Conservation (phyloP, 2,329 filamentous ascomycete species). For the Ascochyta lentis region DNA sequence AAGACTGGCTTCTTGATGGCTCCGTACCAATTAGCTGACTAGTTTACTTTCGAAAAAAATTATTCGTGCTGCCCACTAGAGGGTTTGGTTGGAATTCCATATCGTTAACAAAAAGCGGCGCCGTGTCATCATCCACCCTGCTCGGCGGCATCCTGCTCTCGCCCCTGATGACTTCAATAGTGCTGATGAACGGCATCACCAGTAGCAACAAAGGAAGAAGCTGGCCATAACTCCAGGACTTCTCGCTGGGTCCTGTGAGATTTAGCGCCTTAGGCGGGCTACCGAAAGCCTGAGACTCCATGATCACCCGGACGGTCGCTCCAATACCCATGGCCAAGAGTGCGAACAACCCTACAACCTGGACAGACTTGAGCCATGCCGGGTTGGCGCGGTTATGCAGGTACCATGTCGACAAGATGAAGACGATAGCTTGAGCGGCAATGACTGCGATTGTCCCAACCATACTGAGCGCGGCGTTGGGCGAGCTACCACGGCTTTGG, state of each 20-base stretch:
- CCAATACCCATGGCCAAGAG: conserved; percentile 62
- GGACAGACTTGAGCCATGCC: conserved; percentile 62
- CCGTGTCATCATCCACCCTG: conserved; percentile 50
- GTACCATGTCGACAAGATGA: conserved; percentile 68
- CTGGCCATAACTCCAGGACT: conserved; percentile 68
- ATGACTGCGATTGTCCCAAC: conserved; percentile 69
- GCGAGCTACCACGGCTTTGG: conserved; percentile 44
- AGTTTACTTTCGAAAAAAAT: conserved; percentile 26
- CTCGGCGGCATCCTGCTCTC: conserved; percentile 55
- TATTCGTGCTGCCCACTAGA: conserved; percentile 44
- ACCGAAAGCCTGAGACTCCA: conserved; percentile 68
- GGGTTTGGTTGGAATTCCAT: conserved; percentile 59
- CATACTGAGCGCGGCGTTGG: conserved; percentile 58
- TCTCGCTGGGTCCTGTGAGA: conserved; percentile 62
- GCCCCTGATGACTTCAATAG: conserved; percentile 65
- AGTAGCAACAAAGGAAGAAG: conserved; percentile 66
- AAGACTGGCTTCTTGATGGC: too few relatives aligned
- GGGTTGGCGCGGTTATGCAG: conserved; percentile 62
- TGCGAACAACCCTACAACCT: conserved; percentile 61
- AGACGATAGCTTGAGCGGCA: conserved; percentile 64
- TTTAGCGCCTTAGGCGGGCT: conserved; percentile 53
- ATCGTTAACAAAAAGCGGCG: conserved; percentile 46
- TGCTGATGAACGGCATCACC: conserved; percentile 65
- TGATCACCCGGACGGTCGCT: conserved; percentile 63
- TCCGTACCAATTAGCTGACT: not conserved